Percentiles rank a stretch among this genome's conserved stretches.
These are phyloP conservation scores for Monosporozyma aerobia DNA, from an alignment of 805 yeast genomes.

Conservation along the genomic window DNA sequence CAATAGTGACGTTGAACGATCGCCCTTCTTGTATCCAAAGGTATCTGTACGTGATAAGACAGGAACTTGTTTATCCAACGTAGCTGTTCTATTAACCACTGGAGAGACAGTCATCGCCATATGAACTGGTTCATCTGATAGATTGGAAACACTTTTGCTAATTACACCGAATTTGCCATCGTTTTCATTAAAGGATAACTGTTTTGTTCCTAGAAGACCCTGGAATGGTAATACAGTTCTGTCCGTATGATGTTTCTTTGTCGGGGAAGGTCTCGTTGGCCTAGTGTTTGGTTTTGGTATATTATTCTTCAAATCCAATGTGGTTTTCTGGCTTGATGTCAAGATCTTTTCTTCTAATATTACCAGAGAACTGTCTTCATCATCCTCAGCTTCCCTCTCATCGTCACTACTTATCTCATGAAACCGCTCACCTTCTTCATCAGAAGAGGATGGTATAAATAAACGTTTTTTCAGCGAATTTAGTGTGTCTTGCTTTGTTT, in stretches of 20 bases:
- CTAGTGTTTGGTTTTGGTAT: neutral
- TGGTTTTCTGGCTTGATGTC: neutral
- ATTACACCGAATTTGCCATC: neutral
- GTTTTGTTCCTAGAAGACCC: neutral
- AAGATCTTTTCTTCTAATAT: conserved; percentile 5
- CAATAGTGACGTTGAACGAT: neutral
- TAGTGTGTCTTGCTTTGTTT: neutral
- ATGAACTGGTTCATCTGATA: neutral
- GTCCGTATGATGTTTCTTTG: neutral
- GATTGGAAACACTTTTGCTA: neutral
- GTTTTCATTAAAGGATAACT: conserved; percentile 1
- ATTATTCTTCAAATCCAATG: neutral
- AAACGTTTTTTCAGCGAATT: conserved; percentile 10
- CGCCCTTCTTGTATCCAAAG: neutral
- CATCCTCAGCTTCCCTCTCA: conserved; percentile 5
- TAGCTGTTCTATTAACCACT: neutral
- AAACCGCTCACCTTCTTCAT: neutral
- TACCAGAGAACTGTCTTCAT: neutral
- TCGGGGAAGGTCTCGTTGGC: neutral
- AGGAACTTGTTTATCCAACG: neutral
- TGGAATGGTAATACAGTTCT: neutral
- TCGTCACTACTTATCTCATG: conserved; percentile 1
- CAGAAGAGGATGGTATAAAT: conserved; percentile 9
- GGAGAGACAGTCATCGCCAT: neutral
- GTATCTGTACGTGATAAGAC: conserved; percentile 3